A percentile compares a stretch with the other conserved stretches of the same genome.
phyloP scores from a whole-genome alignment of 306 rosid genomes.

The Cicer arietinum region DNA sequence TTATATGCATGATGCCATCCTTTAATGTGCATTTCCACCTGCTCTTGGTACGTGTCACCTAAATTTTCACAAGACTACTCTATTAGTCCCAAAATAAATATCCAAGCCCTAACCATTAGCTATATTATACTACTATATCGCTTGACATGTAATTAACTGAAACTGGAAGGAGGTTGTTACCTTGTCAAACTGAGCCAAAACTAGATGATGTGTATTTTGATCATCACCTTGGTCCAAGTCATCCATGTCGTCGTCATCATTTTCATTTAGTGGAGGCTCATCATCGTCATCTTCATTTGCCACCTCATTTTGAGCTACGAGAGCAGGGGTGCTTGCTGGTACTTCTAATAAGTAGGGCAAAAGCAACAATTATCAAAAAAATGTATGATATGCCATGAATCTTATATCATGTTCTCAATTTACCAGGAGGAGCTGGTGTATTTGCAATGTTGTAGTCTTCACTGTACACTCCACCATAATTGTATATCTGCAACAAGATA shows the following conservation, averaged over 20 bases:
- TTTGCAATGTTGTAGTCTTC: conserved; percentile 95
- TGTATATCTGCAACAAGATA: conserved; percentile 70
- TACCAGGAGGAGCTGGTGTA: conserved; percentile 96
- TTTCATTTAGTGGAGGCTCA: conserved; percentile 92
- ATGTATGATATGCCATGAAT: conserved; percentile 5
- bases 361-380: conserved; percentile 11
- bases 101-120: not conserved
- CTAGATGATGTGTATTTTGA: conserved; percentile 81
- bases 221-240: conserved; percentile 93
- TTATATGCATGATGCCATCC: conserved; percentile 98
- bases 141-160: conserved; percentile 53
- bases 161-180: conserved; percentile 48
- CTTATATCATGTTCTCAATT: conserved; percentile 36
- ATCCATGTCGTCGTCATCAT: conserved; percentile 95
- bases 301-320: conserved; percentile 66
- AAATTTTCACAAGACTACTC: conserved; percentile 27
- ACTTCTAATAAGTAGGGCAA: conserved; percentile 55
- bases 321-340: conserved; percentile 86
- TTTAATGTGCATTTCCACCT: conserved; percentile 96
- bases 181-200: conserved; percentile 99
- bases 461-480: conserved; percentile 72
- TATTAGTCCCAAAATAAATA: conserved; percentile 36
- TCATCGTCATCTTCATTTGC: conserved; percentile 79
- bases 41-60: conserved; percentile 99
- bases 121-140: not conserved